Conservation (phyloP, 2,329 filamentous ascomycete genomes). For the Teratosphaeria viscida region DNA sequence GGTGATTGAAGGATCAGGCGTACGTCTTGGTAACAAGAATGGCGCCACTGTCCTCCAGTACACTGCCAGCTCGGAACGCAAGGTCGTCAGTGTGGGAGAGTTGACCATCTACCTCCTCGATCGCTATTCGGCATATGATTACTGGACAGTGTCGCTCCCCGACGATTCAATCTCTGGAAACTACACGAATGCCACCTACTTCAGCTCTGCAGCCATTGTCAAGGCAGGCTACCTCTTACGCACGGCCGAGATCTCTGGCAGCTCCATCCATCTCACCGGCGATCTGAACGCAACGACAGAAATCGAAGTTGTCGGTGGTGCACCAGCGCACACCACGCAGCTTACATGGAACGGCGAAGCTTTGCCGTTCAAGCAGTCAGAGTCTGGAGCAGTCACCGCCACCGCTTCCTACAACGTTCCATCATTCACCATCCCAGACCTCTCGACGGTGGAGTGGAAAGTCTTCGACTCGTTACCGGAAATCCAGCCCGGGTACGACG, state of each 20-base stretch:
- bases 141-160: constrained; percentile 53
- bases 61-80: constrained; percentile 43
- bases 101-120: constrained; percentile 51
- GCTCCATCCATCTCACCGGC: constrained; percentile 52
- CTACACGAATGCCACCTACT: constrained; percentile 24
- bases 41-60: constrained; percentile 44
- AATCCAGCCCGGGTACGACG: constrained; percentile 53
- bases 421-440: constrained; percentile 44
- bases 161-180: constrained; percentile 25
- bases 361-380: constrained; percentile 20
- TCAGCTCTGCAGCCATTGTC: constrained; percentile 42
- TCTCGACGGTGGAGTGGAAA: constrained; percentile 55
- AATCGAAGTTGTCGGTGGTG: constrained; percentile 57
- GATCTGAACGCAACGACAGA: constrained; percentile 62
- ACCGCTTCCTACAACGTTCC: constrained; percentile 43
- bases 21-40: constrained; percentile 26
- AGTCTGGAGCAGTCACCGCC: constrained; percentile 38
- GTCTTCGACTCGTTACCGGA: constrained; percentile 63
- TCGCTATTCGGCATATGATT: constrained; percentile 56
- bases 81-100: constrained; percentile 41
- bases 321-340: constrained; percentile 40
- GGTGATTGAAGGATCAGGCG: constrained; percentile 31
- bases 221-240: constrained; percentile 56
- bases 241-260: constrained; percentile 44
- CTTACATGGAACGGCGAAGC: constrained; percentile 52